These are phyloP conservation scores for Ceratobasidium sp. DNA, from an alignment of 1,284 basidiomycete species.

Conservation along the genomic window DNA sequence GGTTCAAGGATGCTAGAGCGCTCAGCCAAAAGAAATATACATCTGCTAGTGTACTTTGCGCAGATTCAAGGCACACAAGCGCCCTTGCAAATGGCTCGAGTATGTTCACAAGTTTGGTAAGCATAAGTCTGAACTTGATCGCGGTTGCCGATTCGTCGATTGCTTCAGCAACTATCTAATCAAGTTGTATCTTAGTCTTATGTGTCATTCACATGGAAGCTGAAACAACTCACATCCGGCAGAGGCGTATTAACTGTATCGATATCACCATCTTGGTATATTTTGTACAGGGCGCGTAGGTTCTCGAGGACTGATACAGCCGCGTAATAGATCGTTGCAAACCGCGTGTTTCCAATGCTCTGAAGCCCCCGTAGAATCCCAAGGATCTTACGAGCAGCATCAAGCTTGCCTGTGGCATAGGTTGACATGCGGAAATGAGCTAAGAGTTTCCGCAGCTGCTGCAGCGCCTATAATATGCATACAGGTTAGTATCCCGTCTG, in stretches of 20 bases:
- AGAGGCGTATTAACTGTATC: neutral
- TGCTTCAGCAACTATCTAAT: constrained; percentile 21
- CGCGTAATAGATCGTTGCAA: constrained; percentile 53
- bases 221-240: neutral
- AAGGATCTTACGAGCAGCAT: constrained; percentile 43
- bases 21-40: constrained; percentile 47
- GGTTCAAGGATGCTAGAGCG: constrained; percentile 17
- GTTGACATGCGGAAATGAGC: constrained; percentile 55
- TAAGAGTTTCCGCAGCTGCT: constrained; percentile 49
- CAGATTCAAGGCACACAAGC: constrained; percentile 43
- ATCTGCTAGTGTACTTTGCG: constrained; percentile 18
- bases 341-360: constrained; percentile 57
- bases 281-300: constrained; percentile 34
- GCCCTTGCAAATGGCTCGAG: constrained; percentile 43
- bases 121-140: constrained; percentile 20
- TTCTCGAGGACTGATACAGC: constrained; percentile 2
- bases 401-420: constrained; percentile 51
- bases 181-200: neutral
- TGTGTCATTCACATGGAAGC: neutral
- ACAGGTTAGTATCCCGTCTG: constrained; percentile 30
- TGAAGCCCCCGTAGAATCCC: constrained; percentile 54
- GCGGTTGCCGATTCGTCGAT: constrained; percentile 2
- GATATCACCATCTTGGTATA: neutral
- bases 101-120: constrained; percentile 18
- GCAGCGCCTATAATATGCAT: constrained; percentile 47